Evolutionary conservation across 1,139 yeast genomes (phyloP).

Genomic region (Sugiyamaella neomexicana): DNA sequence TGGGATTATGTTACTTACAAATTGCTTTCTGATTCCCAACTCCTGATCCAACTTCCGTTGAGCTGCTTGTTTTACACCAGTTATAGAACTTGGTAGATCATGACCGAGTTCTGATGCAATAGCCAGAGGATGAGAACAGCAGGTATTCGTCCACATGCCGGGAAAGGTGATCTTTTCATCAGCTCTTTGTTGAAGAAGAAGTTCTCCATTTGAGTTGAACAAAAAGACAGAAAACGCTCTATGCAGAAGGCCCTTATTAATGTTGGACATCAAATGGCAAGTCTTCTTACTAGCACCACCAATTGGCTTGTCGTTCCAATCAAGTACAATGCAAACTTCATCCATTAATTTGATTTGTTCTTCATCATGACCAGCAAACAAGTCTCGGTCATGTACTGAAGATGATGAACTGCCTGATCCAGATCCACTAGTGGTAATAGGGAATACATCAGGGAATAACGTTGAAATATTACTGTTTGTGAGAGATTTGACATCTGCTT

Average conservation of each 20-base stretch:
- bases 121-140: slow-evolving; percentile 96
- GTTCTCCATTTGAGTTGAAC: slow-evolving; percentile 72
- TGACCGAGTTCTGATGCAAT: slow-evolving; percentile 76
- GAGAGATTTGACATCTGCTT: slow-evolving; percentile 20
- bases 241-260: slow-evolving; percentile 80
- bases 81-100: slow-evolving; percentile 58
- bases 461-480: slow-evolving; percentile 21
- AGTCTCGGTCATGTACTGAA: slow-evolving; percentile 32
- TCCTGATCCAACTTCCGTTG: slow-evolving; percentile 90
- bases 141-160: slow-evolving; percentile 96
- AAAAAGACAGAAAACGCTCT: slow-evolving; percentile 94
- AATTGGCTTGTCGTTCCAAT: slow-evolving; percentile 79
- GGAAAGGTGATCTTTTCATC: slow-evolving; percentile 96
- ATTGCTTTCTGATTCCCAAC: slow-evolving; percentile 69
- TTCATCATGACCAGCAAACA: slow-evolving; percentile 83
- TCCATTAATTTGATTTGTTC: slow-evolving; percentile 96
- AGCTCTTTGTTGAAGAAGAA: slow-evolving; percentile 91
- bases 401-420: slow-evolving; percentile 11
- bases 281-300: slow-evolving; percentile 95
- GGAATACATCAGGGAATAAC: slow-evolving; percentile 25
- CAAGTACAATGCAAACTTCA: slow-evolving; percentile 91
- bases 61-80: slow-evolving; percentile 86
- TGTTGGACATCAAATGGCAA: slow-evolving; percentile 88
- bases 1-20: too few relatives aligned
- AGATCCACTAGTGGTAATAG: slow-evolving; percentile 14